phyloP scores from a whole-genome alignment of 495 filamentous ascomycete genomes.

The Sphaerosporella brunnea region DNA sequence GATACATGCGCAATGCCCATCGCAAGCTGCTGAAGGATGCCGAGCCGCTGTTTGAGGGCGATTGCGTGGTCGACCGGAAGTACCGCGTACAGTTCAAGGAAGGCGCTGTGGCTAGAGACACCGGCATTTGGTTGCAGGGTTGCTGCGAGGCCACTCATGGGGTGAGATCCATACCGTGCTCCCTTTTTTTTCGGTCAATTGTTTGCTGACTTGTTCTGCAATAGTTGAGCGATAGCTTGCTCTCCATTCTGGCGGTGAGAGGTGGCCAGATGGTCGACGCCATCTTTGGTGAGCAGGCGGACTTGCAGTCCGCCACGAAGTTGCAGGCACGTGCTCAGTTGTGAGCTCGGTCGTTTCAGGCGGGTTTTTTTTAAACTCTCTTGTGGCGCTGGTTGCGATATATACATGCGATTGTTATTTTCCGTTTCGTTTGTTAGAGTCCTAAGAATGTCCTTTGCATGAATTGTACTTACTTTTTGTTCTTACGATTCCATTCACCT shows the following conservation, averaged over 20 bases:
- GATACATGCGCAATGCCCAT: constrained; percentile 63
- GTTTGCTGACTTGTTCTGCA: too few relatives aligned
- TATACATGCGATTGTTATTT: too few relatives aligned
- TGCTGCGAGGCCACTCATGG: constrained; percentile 87
- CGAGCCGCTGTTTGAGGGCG: constrained; percentile 39
- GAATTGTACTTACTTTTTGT: too few relatives aligned
- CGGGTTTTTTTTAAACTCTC: too few relatives aligned
- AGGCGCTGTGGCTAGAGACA: constrained; percentile 41
- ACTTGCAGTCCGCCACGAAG: not conserved
- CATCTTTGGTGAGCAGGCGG: constrained; percentile 38
- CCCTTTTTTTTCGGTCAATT: too few relatives aligned
- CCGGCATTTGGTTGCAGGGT: constrained; percentile 83
- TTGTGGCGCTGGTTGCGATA: too few relatives aligned
- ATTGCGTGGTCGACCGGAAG: constrained; percentile 36
- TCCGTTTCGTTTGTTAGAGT: too few relatives aligned
- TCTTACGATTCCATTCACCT: too few relatives aligned
- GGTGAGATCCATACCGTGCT: constrained; percentile 35
- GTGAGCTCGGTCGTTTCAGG: too few relatives aligned
- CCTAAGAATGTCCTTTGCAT: too few relatives aligned
- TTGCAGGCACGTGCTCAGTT: not conserved
- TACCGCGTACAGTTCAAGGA: constrained; percentile 55
- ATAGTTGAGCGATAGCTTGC: constrained; percentile 56
- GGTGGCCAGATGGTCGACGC: constrained; percentile 68
- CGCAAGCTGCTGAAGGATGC: constrained; percentile 51
- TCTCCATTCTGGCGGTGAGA: constrained; percentile 58